Evolutionary conservation across 495 filamentous ascomycete species (phyloP).

Genomic region (Lentithecium fluviatile): DNA sequence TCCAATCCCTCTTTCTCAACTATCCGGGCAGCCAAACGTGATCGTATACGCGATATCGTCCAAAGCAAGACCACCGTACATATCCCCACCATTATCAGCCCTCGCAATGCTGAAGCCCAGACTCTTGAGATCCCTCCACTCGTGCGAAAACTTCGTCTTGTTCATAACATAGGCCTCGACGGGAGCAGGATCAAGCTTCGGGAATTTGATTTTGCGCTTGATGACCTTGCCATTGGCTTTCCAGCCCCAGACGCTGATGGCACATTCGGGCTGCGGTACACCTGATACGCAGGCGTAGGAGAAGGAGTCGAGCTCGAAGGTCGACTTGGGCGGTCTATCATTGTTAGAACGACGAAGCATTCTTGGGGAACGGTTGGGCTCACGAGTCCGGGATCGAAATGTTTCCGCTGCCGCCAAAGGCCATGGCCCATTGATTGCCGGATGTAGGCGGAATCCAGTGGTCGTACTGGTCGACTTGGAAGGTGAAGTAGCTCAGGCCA

Average conservation of each 20-base stretch:
- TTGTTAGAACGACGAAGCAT: not conserved
- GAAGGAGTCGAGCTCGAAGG: conserved; percentile 23
- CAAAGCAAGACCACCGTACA: conserved; percentile 29
- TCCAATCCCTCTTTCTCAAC: too few species aligned
- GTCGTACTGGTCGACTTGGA: conserved; percentile 31
- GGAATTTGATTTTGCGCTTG: conserved; percentile 20
- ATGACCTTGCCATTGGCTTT: conserved; percentile 10
- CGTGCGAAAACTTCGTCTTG: conserved; percentile 10
- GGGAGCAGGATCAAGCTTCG: conserved; percentile 20
- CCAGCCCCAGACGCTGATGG: conserved; percentile 28
- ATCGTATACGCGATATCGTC: conserved; percentile 30
- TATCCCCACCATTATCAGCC: conserved; percentile 27
- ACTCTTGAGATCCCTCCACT: conserved; percentile 28
- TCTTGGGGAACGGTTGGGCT: not conserved
- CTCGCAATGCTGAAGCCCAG: conserved; percentile 28
- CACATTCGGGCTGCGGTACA: conserved; percentile 30
- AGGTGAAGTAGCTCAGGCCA: conserved; percentile 20
- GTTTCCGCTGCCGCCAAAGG: conserved; percentile 31
- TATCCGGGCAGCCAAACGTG: not conserved
- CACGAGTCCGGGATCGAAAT: conserved; percentile 10
- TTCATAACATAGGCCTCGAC: conserved; percentile 28
- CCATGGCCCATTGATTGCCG: conserved; percentile 25
- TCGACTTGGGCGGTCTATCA: conserved; percentile 3
- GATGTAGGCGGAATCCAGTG: conserved; percentile 28
- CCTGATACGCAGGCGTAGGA: conserved; percentile 28